Evolutionary conservation across 2,329 filamentous ascomycete species (phyloP).

Genomic region (Cercospora sojina): DNA sequence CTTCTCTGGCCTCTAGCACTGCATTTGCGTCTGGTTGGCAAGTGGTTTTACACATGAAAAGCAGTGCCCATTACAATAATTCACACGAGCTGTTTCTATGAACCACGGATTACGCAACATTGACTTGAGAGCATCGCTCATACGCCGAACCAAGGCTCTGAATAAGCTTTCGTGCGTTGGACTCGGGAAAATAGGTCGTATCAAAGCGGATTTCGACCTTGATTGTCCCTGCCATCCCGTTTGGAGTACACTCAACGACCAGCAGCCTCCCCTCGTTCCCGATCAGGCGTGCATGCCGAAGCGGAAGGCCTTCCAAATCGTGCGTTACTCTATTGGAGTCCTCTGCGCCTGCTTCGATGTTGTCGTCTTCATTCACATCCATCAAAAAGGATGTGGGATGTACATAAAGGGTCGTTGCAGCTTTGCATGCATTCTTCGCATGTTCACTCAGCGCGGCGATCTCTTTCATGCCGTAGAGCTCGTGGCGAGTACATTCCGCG

Average conservation of each 20-base stretch:
- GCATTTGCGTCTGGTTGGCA: too few relatives aligned
- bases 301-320: not conserved
- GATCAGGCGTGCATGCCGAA: not conserved
- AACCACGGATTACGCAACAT: too few relatives aligned
- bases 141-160: not conserved
- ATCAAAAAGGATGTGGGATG: not conserved
- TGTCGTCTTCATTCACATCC: not conserved
- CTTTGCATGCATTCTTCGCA: not conserved
- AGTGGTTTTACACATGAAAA: too few relatives aligned
- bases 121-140: not conserved
- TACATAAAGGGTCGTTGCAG: not conserved
- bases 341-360: not conserved
- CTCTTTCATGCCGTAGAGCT: not conserved
- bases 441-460: not conserved
- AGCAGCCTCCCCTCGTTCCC: not conserved
- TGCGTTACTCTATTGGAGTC: not conserved
- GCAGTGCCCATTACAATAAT: too few relatives aligned
- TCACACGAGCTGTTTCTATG: too few relatives aligned
- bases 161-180: not conserved
- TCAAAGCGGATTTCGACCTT: not conserved
- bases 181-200: not conserved
- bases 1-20: too few relatives aligned
- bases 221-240: not conserved
- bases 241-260: not conserved
- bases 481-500: not conserved